Conservation (phyloP, 768 basidiomycete species). For the Auriscalpium microsporum region DNA sequence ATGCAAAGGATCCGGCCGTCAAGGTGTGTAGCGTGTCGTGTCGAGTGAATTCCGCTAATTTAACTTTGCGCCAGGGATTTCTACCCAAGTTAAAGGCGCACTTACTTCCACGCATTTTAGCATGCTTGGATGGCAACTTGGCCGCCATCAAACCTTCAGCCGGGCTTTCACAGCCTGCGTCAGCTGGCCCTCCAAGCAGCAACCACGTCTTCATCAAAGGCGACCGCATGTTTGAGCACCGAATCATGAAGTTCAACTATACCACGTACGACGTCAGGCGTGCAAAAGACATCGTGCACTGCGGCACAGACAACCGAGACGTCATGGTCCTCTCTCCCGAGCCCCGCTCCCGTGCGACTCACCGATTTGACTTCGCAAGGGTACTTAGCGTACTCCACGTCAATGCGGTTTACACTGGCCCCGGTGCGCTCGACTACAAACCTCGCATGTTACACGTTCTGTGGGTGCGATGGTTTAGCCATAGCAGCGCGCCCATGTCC, state of each 20-base stretch:
- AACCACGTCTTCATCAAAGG: constrained; percentile 6
- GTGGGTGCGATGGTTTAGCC: constrained; percentile 1
- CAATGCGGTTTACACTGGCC: background rate
- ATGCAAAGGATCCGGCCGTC: background rate
- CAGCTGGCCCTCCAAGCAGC: background rate
- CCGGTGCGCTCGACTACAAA: background rate
- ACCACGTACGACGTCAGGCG: constrained; percentile 17
- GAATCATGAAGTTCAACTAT: constrained; percentile 14
- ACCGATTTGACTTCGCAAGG: constrained; percentile 17
- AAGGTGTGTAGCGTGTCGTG: background rate
- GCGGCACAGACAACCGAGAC: background rate
- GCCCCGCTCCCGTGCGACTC: constrained; percentile 7
- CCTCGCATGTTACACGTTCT: background rate
- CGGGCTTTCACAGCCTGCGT: too few relatives aligned
- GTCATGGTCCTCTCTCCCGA: constrained; percentile 15
- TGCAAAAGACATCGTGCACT: constrained; percentile 12
- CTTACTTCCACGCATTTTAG: background rate
- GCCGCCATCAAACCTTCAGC: too few relatives aligned
- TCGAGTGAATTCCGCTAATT: too few relatives aligned
- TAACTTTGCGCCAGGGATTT: background rate
- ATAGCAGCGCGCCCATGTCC: background rate
- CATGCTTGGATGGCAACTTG: too few relatives aligned
- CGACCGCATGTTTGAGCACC: constrained; percentile 17
- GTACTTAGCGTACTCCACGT: constrained; percentile 4
- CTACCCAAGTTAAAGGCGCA: background rate